A percentile compares a stretch with the other conserved stretches of the same genome.
Evolutionary conservation across 768 basidiomycete species (phyloP).

Genomic region (Porpolomopsis calyptriformis): DNA sequence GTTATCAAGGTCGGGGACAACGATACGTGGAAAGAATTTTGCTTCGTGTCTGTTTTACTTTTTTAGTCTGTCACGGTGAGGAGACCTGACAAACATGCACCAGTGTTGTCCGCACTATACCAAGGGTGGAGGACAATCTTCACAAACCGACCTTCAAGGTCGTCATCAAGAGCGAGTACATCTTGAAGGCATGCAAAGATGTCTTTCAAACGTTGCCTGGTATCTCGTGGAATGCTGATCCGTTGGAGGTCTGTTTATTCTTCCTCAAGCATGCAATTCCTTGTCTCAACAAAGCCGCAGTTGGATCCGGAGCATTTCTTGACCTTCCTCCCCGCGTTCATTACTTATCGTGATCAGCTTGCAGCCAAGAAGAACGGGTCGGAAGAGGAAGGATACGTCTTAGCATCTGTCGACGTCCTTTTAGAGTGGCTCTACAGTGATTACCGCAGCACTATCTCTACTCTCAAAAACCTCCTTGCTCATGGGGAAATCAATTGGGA

Average conservation of each 20-base stretch:
- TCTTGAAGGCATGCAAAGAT: slow-evolving; percentile 46
- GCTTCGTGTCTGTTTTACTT: slow-evolving; percentile 32
- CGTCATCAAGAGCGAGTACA: slow-evolving; percentile 47
- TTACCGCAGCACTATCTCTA: slow-evolving; percentile 37
- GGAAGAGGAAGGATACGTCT: slow-evolving; percentile 30
- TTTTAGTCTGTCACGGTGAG: background rate
- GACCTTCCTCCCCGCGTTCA: slow-evolving; percentile 38
- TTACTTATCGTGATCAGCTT: slow-evolving; percentile 32
- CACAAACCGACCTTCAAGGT: slow-evolving; percentile 38
- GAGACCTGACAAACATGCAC: background rate
- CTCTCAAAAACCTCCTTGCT: slow-evolving; percentile 35
- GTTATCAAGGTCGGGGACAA: slow-evolving; percentile 27
- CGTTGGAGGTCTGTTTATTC: slow-evolving; percentile 35
- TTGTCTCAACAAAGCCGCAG: slow-evolving; percentile 18
- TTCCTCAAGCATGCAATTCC: background rate
- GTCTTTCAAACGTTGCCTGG: slow-evolving; percentile 50
- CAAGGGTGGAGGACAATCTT: slow-evolving; percentile 20
- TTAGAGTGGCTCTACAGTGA: slow-evolving; percentile 39
- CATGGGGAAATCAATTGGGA: slow-evolving; percentile 51
- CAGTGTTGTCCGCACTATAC: slow-evolving; percentile 39
- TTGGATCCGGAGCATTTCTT: slow-evolving; percentile 49
- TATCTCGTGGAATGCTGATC: slow-evolving; percentile 50
- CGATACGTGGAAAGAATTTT: slow-evolving; percentile 49
- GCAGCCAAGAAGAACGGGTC: slow-evolving; percentile 26
- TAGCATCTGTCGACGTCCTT: slow-evolving; percentile 40